Percentiles rank a stretch among this genome's conserved stretches.
These are phyloP conservation scores for Rhizopogon hawkerae DNA, from an alignment of 1,284 basidiomycete genomes.

Conservation along the genomic window DNA sequence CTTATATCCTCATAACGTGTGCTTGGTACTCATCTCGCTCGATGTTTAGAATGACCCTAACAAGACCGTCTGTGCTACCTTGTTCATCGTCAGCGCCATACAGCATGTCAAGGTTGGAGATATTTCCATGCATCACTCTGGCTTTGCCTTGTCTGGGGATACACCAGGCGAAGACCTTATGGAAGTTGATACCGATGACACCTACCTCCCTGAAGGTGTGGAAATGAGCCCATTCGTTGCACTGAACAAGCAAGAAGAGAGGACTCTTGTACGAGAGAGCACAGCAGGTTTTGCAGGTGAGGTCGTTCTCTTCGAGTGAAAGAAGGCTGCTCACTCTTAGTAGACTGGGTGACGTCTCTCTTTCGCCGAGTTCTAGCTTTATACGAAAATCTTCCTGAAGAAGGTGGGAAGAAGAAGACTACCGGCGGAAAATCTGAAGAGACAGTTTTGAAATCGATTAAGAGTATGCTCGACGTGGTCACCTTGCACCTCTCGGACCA, in stretches of 20 bases:
- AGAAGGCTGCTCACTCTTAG: conserved; percentile 6
- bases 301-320: conserved; percentile 10
- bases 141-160: conserved; percentile 44
- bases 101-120: conserved; percentile 83
- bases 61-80: conserved; percentile 80
- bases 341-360: conserved; percentile 86
- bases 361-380: conserved; percentile 81
- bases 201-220: conserved; percentile 45
- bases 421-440: conserved; percentile 87
- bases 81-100: conserved; percentile 71
- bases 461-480: conserved; percentile 77
- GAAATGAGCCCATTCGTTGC: conserved; percentile 42
- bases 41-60: conserved; percentile 74
- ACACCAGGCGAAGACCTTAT: conserved; percentile 46
- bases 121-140: conserved; percentile 53
- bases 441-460: conserved; percentile 72
- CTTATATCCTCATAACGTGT: conserved; percentile 5
- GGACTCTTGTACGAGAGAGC: conserved; percentile 65
- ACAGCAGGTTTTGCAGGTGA: conserved; percentile 74
- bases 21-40: conserved; percentile 1
- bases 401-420: conserved; percentile 73
- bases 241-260: conserved; percentile 64
- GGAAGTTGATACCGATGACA: conserved; percentile 40
- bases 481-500: conserved; percentile 84
- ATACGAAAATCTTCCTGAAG: conserved; percentile 92